Percentiles rank a stretch among this genome's conserved stretches.
phyloP scores from a whole-genome alignment of 495 filamentous ascomycete species.

The Penicillium mononematosum region DNA sequence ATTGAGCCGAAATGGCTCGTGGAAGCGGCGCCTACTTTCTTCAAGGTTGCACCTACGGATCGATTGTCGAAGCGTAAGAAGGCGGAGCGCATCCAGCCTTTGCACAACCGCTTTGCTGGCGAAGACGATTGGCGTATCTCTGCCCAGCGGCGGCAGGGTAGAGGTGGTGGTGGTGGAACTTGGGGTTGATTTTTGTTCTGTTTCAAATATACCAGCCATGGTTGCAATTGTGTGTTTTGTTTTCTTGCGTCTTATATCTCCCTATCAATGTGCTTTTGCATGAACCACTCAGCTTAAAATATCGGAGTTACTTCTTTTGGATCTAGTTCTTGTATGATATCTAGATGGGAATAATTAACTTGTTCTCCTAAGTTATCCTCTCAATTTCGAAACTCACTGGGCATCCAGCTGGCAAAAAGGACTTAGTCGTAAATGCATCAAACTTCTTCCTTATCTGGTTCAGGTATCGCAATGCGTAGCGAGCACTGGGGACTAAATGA shows the following conservation, averaged over 20 bases:
- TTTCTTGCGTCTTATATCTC: neutral
- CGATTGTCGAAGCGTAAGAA: constrained; percentile 87
- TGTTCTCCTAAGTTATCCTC: neutral
- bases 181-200: constrained; percentile 68
- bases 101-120: constrained; percentile 88
- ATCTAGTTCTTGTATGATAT: neutral
- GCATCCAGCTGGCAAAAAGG: neutral
- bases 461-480: too few relatives aligned
- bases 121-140: constrained; percentile 93
- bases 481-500: too few relatives aligned
- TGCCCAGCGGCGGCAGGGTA: constrained; percentile 81
- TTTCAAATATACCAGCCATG: constrained; percentile 4
- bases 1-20: constrained; percentile 94
- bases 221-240: neutral
- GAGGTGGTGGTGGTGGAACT: constrained; percentile 89
- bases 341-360: neutral
- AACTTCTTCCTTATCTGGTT: neutral
- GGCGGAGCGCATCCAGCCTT: constrained; percentile 88
- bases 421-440: neutral
- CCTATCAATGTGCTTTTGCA: neutral
- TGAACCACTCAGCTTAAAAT: neutral
- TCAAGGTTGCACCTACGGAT: constrained; percentile 92
- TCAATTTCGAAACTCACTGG: neutral
- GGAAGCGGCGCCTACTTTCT: constrained; percentile 94
- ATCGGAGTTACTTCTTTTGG: neutral